These are phyloP conservation scores for Flaveria bidentis DNA, from an alignment of 129 eudicot species.

Conservation along the genomic window DNA sequence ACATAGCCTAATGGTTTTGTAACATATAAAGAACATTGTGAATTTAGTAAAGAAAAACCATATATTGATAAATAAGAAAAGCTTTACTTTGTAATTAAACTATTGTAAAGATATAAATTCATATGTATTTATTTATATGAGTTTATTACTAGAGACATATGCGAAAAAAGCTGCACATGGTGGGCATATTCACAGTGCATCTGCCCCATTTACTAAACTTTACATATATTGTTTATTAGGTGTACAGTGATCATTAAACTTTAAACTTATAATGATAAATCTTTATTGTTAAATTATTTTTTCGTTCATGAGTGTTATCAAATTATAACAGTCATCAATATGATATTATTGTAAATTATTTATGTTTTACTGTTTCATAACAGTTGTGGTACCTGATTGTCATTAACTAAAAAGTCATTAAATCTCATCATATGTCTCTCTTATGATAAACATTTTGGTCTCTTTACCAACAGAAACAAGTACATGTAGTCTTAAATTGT, in stretches of 20 bases:
- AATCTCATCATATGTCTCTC: not conserved
- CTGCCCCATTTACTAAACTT: not conserved
- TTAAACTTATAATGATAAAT: not conserved
- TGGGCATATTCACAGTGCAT: not conserved
- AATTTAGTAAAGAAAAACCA: too few relatives aligned
- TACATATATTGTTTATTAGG: not conserved
- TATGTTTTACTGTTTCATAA: not conserved
- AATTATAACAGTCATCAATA: not conserved
- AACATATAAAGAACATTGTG: too few relatives aligned
- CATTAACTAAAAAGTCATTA: not conserved
- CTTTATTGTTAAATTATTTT: not conserved
- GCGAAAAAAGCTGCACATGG: slow-evolving; percentile 12
- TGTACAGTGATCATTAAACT: not conserved
- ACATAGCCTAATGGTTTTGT: too few relatives aligned
- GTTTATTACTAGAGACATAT: not conserved
- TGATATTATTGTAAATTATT: not conserved
- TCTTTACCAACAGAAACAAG: not conserved
- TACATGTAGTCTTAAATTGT: not conserved
- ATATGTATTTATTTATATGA: too few relatives aligned
- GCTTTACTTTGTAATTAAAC: not conserved
- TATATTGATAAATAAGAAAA: too few relatives aligned
- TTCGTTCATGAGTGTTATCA: not conserved
- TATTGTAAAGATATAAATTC: too few relatives aligned
- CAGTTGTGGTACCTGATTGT: not conserved
- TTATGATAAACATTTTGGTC: not conserved